Conservation (phyloP, 2,329 filamentous ascomycete species). For the Metarhizium sp. region DNA sequence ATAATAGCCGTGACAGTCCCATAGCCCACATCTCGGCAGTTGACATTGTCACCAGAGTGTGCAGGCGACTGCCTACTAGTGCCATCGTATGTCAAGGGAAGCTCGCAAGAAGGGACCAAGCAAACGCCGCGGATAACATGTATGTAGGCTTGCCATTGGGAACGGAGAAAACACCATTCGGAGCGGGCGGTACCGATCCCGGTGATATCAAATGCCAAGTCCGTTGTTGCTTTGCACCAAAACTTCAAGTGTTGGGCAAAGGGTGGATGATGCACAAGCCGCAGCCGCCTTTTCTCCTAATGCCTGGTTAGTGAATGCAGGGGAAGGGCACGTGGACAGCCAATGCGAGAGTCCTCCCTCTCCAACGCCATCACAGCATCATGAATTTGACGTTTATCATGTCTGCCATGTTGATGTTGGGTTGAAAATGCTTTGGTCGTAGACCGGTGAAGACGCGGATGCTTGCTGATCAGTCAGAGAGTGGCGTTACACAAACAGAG, state of each 20-base stretch:
- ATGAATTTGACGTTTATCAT: background rate
- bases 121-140: background rate
- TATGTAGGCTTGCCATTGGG: background rate
- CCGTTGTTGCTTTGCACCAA: background rate
- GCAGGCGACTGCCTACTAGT: background rate
- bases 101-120: background rate
- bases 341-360: background rate
- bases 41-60: background rate
- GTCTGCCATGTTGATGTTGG: background rate
- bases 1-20: background rate
- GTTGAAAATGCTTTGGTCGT: background rate
- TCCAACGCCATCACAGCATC: background rate
- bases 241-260: background rate
- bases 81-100: background rate
- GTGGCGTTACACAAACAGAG: background rate
- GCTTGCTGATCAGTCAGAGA: background rate
- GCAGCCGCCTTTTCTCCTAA: background rate
- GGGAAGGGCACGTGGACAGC: background rate
- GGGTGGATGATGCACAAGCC: background rate
- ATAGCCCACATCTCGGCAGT: background rate
- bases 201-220: background rate
- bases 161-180: background rate
- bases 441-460: background rate
- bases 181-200: background rate
- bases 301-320: background rate